Percentiles rank a stretch among this genome's conserved stretches.
These are phyloP conservation scores for Rosa persica DNA, from an alignment of 306 rosid genomes.

Conservation along the genomic window DNA sequence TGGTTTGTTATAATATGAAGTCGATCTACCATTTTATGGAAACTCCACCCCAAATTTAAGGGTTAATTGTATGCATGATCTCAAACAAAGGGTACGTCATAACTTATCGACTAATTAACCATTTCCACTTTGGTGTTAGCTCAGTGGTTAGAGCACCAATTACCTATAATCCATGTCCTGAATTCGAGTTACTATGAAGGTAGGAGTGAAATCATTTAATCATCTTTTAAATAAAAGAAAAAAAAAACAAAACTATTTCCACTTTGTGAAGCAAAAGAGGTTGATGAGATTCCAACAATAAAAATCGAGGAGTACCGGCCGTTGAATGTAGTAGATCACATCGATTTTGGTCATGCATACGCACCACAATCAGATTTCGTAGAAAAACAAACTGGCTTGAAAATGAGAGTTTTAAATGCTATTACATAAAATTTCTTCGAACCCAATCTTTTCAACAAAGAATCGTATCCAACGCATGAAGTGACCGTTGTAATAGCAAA, in stretches of 20 bases:
- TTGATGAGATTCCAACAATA: neutral
- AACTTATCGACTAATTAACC: too few relatives aligned
- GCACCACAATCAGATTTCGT: neutral
- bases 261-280: neutral
- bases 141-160: too few relatives aligned
- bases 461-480: neutral
- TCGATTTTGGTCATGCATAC: conserved; percentile 20
- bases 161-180: too few relatives aligned
- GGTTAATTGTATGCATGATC: too few relatives aligned
- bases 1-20: too few relatives aligned
- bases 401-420: conserved; percentile 22
- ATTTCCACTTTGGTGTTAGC: neutral
- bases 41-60: too few relatives aligned
- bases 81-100: too few relatives aligned
- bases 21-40: too few relatives aligned
- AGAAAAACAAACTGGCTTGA: neutral
- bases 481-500: neutral
- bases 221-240: too few relatives aligned
- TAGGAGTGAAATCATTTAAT: too few relatives aligned
- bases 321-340: conserved; percentile 16
- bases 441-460: neutral
- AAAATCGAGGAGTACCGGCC: neutral
- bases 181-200: too few relatives aligned
- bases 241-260: too few relatives aligned
- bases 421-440: neutral